phyloP scores from a whole-genome alignment of 2,329 filamentous ascomycete species.

The Hypoxylon sp. region DNA sequence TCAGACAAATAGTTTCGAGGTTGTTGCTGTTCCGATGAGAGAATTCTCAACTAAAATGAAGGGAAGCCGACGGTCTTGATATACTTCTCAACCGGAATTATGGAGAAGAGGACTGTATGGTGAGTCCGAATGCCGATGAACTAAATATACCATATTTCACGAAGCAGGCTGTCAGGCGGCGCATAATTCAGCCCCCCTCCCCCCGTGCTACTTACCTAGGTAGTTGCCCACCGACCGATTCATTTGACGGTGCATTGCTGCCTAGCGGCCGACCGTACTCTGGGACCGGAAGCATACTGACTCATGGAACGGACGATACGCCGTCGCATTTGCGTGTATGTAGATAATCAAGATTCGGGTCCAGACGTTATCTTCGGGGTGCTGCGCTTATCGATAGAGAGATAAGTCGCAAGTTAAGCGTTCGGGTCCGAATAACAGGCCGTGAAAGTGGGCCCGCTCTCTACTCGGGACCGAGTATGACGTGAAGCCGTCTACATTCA shows the following conservation, averaged over 20 bases:
- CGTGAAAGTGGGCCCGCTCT: not conserved
- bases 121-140: slow-evolving; percentile 13
- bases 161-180: not conserved
- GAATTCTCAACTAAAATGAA: not conserved
- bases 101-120: not conserved
- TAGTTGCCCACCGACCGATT: not conserved
- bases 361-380: not conserved
- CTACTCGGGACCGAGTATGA: slow-evolving; percentile 9
- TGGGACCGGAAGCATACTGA: not conserved
- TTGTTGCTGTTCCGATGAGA: not conserved
- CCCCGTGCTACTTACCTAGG: not conserved
- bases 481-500: not conserved
- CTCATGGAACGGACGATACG: not conserved
- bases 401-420: not conserved
- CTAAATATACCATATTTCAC: not conserved
- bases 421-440: slow-evolving; percentile 7
- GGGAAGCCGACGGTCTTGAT: slow-evolving; percentile 3
- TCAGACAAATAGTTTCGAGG: not conserved
- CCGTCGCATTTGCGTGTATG: not conserved
- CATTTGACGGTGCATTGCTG: not conserved
- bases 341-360: slow-evolving; percentile 1
- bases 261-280: not conserved
- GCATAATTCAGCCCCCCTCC: not conserved
- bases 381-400: slow-evolving; percentile 18
- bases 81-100: not conserved